Percentiles rank a stretch among this genome's conserved stretches.
phyloP scores from a whole-genome alignment of 2,329 filamentous ascomycete species.

The Aurifilum marmelostoma region DNA sequence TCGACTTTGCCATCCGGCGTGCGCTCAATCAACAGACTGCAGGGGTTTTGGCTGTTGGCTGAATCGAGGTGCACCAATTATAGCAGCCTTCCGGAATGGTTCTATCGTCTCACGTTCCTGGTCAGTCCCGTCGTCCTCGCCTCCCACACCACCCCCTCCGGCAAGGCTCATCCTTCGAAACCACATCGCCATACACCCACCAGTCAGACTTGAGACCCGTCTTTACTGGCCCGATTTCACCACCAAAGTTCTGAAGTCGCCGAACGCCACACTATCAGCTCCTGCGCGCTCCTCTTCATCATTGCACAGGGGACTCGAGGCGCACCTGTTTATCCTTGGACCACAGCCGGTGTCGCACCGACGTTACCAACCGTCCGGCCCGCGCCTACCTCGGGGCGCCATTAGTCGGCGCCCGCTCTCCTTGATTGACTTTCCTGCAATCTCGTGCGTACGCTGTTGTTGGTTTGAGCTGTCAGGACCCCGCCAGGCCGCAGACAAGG shows the following conservation, averaged over 20 bases:
- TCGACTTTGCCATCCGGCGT: neutral
- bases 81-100: constrained; percentile 14
- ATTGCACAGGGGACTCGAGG: neutral
- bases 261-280: neutral
- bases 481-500: constrained; percentile 23
- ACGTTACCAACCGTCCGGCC: neutral
- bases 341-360: neutral
- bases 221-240: neutral
- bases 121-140: neutral
- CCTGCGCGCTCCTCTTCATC: neutral
- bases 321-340: neutral
- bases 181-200: constrained; percentile 10
- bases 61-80: neutral
- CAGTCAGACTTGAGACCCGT: neutral
- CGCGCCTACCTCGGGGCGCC: constrained; percentile 9
- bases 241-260: neutral
- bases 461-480: constrained; percentile 16
- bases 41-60: neutral
- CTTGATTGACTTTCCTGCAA: constrained; percentile 10
- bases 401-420: constrained; percentile 1
- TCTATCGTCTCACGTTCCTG: constrained; percentile 5
- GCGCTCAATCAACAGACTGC: neutral
- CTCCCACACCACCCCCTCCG: neutral
- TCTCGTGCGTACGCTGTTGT: neutral
- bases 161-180: constrained; percentile 1